Percentiles rank a stretch among this genome's conserved stretches.
Conservation (phyloP, 768 basidiomycete species). For the Trametes coccinea region DNA sequence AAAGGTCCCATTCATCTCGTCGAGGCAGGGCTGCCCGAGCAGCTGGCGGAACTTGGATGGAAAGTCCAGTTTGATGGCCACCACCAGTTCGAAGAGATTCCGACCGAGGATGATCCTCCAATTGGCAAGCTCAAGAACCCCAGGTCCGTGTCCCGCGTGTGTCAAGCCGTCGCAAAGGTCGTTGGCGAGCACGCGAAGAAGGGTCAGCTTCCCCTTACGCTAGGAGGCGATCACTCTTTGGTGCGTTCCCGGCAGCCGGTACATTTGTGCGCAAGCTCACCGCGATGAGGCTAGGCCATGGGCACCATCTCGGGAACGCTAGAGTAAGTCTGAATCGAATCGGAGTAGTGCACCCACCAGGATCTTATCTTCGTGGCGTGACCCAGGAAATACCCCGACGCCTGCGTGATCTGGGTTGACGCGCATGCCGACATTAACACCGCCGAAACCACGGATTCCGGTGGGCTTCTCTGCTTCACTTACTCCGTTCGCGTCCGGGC, state of each 20-base stretch:
- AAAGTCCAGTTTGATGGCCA: constrained; percentile 87
- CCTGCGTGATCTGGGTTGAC: constrained; percentile 94
- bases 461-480: constrained; percentile 36
- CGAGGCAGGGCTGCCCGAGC: constrained; percentile 77
- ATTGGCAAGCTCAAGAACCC: constrained; percentile 93
- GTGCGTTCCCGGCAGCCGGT: constrained; percentile 42
- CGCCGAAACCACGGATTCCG: constrained; percentile 72
- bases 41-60: constrained; percentile 83
- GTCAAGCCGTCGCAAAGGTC: constrained; percentile 70
- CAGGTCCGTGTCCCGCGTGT: constrained; percentile 79
- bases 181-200: constrained; percentile 76
- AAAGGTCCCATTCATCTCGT: constrained; percentile 87
- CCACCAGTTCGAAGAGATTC: constrained; percentile 82
- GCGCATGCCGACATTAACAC: constrained; percentile 99
- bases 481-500: background rate
- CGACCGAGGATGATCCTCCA: constrained; percentile 65
- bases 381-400: constrained; percentile 66
- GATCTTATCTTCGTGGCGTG: background rate
- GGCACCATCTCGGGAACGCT: constrained; percentile 93
- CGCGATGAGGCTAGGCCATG: constrained; percentile 57
- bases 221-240: constrained; percentile 96
- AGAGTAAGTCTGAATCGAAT: constrained; percentile 44
- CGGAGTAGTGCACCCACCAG: background rate
- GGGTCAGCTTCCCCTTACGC: constrained; percentile 83
- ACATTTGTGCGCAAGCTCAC: constrained; percentile 5